These are phyloP conservation scores for Leccinum uliginosum DNA, from an alignment of 768 basidiomycete species.

Conservation along the genomic window DNA sequence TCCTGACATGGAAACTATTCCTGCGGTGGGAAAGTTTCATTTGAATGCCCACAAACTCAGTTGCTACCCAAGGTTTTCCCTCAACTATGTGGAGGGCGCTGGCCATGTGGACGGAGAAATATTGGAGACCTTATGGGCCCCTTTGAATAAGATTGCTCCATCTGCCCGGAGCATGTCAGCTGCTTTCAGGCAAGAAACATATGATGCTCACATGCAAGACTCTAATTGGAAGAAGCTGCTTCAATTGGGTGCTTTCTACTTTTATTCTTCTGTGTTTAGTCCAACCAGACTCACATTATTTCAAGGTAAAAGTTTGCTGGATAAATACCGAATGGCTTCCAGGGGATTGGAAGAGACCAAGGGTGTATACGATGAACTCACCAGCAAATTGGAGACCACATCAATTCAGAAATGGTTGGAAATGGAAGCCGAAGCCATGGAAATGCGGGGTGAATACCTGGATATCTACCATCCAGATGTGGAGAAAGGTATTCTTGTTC, in stretches of 20 bases:
- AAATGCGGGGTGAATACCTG: not conserved
- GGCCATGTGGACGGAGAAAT: slow-evolving; percentile 31
- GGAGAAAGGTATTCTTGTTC: not conserved
- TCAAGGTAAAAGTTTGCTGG: not conserved
- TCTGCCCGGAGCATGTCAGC: slow-evolving; percentile 19
- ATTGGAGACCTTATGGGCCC: slow-evolving; percentile 31
- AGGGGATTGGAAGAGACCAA: not conserved
- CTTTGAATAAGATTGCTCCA: slow-evolving; percentile 29
- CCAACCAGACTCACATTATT: too few relatives aligned
- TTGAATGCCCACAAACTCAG: slow-evolving; percentile 25
- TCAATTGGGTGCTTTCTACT: not conserved
- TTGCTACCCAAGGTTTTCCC: slow-evolving; percentile 23
- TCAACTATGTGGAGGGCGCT: slow-evolving; percentile 17
- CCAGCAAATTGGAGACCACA: not conserved
- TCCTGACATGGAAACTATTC: not conserved
- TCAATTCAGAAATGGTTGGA: too few relatives aligned
- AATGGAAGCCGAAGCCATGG: not conserved
- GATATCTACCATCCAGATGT: not conserved
- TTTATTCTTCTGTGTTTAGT: too few relatives aligned
- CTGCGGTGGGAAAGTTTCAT: slow-evolving; percentile 29
- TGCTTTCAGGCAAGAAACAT: slow-evolving; percentile 23
- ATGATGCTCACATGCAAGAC: not conserved
- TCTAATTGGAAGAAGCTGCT: not conserved
- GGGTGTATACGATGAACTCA: not conserved
- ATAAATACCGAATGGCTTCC: not conserved